phyloP scores from a whole-genome alignment of 495 filamentous ascomycete species.

The Daldinia concentrica region DNA sequence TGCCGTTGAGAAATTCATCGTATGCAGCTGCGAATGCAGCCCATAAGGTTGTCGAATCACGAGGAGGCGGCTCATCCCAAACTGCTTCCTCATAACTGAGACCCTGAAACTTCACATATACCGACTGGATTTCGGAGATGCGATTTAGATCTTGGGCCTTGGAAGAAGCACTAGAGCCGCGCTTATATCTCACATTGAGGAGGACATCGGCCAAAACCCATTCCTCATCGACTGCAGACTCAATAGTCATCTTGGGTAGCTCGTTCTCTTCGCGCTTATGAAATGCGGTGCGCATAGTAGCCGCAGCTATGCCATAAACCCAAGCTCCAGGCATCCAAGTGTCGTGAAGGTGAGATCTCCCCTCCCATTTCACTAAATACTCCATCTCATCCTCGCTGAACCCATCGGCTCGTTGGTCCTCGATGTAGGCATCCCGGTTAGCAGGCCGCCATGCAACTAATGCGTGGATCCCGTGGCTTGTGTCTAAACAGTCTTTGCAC shows the following conservation, averaged over 20 bases:
- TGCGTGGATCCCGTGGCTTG: constrained; percentile 67
- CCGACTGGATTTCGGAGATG: constrained; percentile 73
- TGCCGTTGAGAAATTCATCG: constrained; percentile 79
- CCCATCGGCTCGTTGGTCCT: constrained; percentile 59
- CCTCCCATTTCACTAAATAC: constrained; percentile 90
- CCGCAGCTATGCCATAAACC: constrained; percentile 78
- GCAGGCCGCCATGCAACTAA: constrained; percentile 88
- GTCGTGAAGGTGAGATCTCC: constrained; percentile 78
- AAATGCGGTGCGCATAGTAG: constrained; percentile 76
- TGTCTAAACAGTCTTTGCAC: constrained; percentile 75
- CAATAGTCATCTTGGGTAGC: constrained; percentile 70
- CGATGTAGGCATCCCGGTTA: constrained; percentile 58
- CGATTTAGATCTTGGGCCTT: constrained; percentile 72
- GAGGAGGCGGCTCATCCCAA: constrained; percentile 85
- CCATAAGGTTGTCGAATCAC: constrained; percentile 73
- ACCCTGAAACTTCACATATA: constrained; percentile 92
- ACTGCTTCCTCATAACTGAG: constrained; percentile 90
- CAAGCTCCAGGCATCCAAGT: constrained; percentile 89
- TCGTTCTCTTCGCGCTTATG: constrained; percentile 69
- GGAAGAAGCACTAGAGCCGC: constrained; percentile 50
- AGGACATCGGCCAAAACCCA: constrained; percentile 88
- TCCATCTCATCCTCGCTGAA: constrained; percentile 75
- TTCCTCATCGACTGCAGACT: constrained; percentile 86
- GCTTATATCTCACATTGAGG: constrained; percentile 74
- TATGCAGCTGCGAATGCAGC: constrained; percentile 85